phyloP scores from a whole-genome alignment of 352 stramenopile genomes.

The Pythium rhizo-oryzae region DNA sequence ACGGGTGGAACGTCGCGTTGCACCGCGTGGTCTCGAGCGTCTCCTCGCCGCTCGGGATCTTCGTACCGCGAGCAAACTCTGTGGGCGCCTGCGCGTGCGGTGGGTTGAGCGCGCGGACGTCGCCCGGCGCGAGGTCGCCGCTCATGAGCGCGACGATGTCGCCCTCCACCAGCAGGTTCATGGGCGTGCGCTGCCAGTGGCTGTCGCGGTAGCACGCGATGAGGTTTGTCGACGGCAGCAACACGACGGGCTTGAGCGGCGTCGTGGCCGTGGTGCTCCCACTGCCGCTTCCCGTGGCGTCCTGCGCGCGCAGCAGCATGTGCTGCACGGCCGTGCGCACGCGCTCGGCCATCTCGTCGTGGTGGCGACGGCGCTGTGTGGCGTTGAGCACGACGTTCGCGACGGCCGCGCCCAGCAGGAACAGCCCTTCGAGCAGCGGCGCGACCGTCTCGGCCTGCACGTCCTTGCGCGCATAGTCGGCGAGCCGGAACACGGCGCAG shows the following conservation, averaged over 20 bases:
- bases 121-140: conserved; percentile 73
- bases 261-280: not conserved
- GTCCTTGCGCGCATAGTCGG: conserved; percentile 45
- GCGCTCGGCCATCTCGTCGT: conserved; percentile 79
- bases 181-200: conserved; percentile 81
- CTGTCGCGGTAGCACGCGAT: conserved; percentile 79
- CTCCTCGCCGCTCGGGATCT: conserved; percentile 50
- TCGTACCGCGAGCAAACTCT: conserved; percentile 55
- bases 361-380: conserved; percentile 66
- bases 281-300: not conserved
- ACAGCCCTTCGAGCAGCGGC: conserved; percentile 54
- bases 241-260: conserved; percentile 39
- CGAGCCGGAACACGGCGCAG: conserved; percentile 66
- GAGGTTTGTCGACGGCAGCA: conserved; percentile 81
- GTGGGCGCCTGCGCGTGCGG: not conserved
- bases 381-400: conserved; percentile 70
- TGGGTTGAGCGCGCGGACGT: conserved; percentile 50
- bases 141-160: conserved; percentile 85
- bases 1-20: conserved; percentile 79
- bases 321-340: conserved; percentile 68
- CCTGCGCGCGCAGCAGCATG: conserved; percentile 34
- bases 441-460: conserved; percentile 28
- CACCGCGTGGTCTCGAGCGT: conserved; percentile 55
- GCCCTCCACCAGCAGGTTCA: conserved; percentile 83
- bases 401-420: conserved; percentile 58